Conservation (phyloP, 208 protist genomes). For the Phytomonas francai region DNA sequence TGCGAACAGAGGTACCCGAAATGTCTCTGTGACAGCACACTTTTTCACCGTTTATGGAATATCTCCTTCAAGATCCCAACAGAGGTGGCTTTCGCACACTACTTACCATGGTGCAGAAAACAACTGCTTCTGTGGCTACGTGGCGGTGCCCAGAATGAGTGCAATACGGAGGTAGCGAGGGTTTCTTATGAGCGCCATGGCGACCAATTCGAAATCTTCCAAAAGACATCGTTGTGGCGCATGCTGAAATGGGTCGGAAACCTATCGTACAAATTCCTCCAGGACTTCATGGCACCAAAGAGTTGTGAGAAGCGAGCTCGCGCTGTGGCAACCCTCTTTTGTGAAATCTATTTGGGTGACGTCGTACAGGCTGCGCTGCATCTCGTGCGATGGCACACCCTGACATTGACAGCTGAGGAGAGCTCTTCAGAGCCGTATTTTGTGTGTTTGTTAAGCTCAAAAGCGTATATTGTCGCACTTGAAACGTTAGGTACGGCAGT, state of each 20-base stretch:
- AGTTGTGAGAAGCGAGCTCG: conserved; percentile 49
- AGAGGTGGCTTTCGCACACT: conserved; percentile 21
- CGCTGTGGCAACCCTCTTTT: conserved; percentile 46
- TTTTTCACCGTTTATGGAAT: conserved; percentile 43
- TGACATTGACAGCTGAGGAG: conserved; percentile 16
- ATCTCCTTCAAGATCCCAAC: conserved; percentile 30
- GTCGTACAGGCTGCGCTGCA: conserved; percentile 42
- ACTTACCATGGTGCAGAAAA: conserved; percentile 37
- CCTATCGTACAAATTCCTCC: conserved; percentile 40
- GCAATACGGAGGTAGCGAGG: background rate
- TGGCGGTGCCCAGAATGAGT: background rate
- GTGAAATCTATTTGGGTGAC: conserved; percentile 21
- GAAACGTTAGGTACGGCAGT: conserved; percentile 55
- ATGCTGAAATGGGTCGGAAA: conserved; percentile 54
- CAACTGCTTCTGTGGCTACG: conserved; percentile 23
- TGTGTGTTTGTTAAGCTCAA: conserved; percentile 43
- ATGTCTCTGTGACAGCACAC: conserved; percentile 47
- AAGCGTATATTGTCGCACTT: conserved; percentile 77
- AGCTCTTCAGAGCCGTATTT: background rate
- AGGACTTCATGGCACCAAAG: conserved; percentile 57
- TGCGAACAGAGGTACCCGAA: conserved; percentile 41
- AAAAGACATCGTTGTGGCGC: conserved; percentile 47
- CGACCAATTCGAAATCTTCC: conserved; percentile 53
- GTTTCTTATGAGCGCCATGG: conserved; percentile 12
- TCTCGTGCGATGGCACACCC: conserved; percentile 71